Evolutionary conservation across 1,284 basidiomycete genomes (phyloP), one percentile per base, ranked within the genome.

Genomic region (Cryptococcus sp.): DNA sequence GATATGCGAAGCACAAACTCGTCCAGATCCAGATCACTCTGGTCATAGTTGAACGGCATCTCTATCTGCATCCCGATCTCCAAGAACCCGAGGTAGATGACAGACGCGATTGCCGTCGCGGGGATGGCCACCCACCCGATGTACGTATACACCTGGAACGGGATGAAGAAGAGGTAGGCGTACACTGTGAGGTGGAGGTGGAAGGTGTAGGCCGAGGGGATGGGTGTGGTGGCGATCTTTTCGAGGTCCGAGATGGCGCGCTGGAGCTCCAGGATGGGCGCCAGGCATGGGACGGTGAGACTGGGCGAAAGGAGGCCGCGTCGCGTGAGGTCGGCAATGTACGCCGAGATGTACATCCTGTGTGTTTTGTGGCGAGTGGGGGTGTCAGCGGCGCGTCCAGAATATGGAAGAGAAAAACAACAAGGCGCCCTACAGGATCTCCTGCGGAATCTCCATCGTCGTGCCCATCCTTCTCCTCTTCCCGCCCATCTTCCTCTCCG

Each of bases 21-120:
- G 56, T 71, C 69, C 37, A 69, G 43, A 52, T 71, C 67, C 12
- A 71, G 53, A 63, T 71, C 69, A 46, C 59, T 62, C 38, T 69
- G 64, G 46, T 71, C 69, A 42, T 71, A 71, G 7, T 57, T 63
- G 44, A 71, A 71, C 2, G 69, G 69, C 64, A 64, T 61, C 52
- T 71, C 69, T 52, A 70, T 70, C 55, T 67, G 67, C 42, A 55
- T 54, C 2, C 63, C 63, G 43, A 67, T 66, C 55, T 67, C 67
- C 51, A 71, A 49, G 56, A 69, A 71, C 24, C 68, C 69, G 24
- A 69, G 51, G 49, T 69, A 71, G 20, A 62, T 63, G 6, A 62
- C 53, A 6, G 59, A 43, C 3, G 69, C 66, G 12, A 69, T 46
- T 0, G 64, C 64, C 2, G 60, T 65, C 15, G 65, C 69, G 9